These are phyloP conservation scores for Aspergillus heteromorphus DNA, from an alignment of 495 filamentous ascomycete species.

Conservation along the genomic window DNA sequence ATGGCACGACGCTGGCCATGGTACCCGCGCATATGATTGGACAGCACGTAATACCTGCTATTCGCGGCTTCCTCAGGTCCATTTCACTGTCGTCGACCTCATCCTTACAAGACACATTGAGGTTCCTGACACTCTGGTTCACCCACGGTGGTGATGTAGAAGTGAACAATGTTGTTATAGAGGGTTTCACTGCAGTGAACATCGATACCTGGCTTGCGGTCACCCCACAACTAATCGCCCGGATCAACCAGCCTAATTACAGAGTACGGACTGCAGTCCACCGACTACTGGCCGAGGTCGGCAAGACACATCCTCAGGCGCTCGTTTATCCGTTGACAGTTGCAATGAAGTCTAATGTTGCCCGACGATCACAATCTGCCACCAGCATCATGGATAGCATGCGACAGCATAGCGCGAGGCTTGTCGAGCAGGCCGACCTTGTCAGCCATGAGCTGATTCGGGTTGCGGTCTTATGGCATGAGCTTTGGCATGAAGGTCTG, in stretches of 20 bases:
- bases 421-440: slow-evolving; percentile 92
- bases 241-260: slow-evolving; percentile 90
- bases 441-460: slow-evolving; percentile 94
- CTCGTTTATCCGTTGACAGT: slow-evolving; percentile 99
- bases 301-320: slow-evolving; percentile 91
- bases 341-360: slow-evolving; percentile 87
- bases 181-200: slow-evolving; percentile 84
- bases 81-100: slow-evolving; percentile 87
- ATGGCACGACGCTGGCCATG: slow-evolving; percentile 38
- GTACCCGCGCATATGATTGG: slow-evolving; percentile 61
- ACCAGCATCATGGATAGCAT: slow-evolving; percentile 94
- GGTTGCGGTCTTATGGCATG: slow-evolving; percentile 96
- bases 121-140: slow-evolving; percentile 93
- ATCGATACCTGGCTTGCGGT: slow-evolving; percentile 98
- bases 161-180: slow-evolving; percentile 79
- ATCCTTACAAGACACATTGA: slow-evolving; percentile 89
- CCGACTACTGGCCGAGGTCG: slow-evolving; percentile 83
- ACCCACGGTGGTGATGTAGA: slow-evolving; percentile 82
- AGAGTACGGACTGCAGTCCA: slow-evolving; percentile 85
- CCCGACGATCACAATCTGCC: slow-evolving; percentile 76
- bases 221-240: slow-evolving; percentile 92
- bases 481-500: slow-evolving; percentile 97
- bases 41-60: slow-evolving; percentile 88
- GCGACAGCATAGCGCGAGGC: slow-evolving; percentile 86
- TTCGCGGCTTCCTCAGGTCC: slow-evolving; percentile 91